Conservation (phyloP, 257 asterid genomes). For the Buddleja alternifolia region DNA sequence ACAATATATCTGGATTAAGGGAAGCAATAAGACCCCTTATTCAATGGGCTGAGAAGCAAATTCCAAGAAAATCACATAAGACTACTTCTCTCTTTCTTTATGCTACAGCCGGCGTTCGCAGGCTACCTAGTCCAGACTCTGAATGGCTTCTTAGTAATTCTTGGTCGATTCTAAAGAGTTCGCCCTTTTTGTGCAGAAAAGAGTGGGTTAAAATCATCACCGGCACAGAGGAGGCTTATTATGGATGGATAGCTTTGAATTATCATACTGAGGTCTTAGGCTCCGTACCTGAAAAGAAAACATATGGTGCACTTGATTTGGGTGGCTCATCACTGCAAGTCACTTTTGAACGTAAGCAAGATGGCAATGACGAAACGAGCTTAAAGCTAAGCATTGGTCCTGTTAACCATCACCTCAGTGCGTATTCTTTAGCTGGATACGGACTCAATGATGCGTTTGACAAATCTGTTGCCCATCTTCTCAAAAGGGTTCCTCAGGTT, state of each 20-base stretch:
- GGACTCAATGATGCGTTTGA: slow-evolving; percentile 79
- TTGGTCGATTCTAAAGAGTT: slow-evolving; percentile 56
- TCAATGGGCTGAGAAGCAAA: slow-evolving; percentile 68
- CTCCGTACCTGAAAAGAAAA: slow-evolving; percentile 51
- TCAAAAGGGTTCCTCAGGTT: slow-evolving; percentile 48
- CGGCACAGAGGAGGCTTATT: slow-evolving; percentile 72
- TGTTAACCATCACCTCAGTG: slow-evolving; percentile 60
- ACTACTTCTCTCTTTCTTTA: slow-evolving; percentile 61
- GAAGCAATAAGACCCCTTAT: slow-evolving; percentile 54
- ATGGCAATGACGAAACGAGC: slow-evolving; percentile 41
- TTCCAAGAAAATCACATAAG: slow-evolving; percentile 57
- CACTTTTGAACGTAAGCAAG: slow-evolving; percentile 58
- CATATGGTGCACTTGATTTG: slow-evolving; percentile 77
- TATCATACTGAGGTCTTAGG: slow-evolving; percentile 61
- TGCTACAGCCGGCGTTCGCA: slow-evolving; percentile 78
- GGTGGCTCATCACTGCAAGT: slow-evolving; percentile 80
- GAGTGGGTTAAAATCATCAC: slow-evolving; percentile 71
- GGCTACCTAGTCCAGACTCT: slow-evolving; percentile 62
- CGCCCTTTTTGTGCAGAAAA: slow-evolving; percentile 61
- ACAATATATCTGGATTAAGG: slow-evolving; percentile 53
- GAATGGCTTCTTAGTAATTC: slow-evolving; percentile 74
- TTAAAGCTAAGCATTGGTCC: slow-evolving; percentile 59
- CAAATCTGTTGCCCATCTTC: slow-evolving; percentile 61
- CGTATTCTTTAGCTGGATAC: slow-evolving; percentile 69
- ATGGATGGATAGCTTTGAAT: slow-evolving; percentile 75